Evolutionary conservation across 2,329 filamentous ascomycete genomes (phyloP).

Genomic region (Alternaria postmessia): DNA sequence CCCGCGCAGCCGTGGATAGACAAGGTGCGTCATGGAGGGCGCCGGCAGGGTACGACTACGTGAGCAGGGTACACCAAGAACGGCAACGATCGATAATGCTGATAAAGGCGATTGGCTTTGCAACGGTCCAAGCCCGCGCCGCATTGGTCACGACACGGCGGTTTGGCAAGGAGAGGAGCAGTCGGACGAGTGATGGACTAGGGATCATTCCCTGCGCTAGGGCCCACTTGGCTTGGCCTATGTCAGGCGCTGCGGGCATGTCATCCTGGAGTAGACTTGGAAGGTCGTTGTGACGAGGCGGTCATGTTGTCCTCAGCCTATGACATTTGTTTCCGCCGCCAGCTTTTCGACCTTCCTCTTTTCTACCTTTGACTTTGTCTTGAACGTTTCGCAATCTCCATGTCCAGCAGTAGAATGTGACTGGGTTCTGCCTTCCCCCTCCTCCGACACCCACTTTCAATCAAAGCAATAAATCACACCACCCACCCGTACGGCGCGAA

Average conservation of each 20-base stretch:
- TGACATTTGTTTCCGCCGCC: no score
- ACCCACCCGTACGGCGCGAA: background rate
- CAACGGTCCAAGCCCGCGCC: constrained; percentile 21
- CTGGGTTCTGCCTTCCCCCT: no score
- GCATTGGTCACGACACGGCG: constrained; percentile 26
- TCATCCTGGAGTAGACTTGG: background rate
- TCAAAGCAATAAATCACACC: background rate
- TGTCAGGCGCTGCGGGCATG: background rate
- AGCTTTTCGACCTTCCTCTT: no score
- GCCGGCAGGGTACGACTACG: constrained; percentile 4
- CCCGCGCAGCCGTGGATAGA: constrained; percentile 2
- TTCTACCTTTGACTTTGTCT: no score
- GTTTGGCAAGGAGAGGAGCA: background rate
- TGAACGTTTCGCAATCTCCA: no score
- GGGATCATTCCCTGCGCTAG: background rate
- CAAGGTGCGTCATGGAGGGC: constrained; percentile 41
- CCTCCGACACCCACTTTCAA: background rate
- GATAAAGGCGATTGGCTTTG: constrained; percentile 28
- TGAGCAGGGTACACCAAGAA: background rate
- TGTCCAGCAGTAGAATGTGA: no score
- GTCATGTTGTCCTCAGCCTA: background rate
- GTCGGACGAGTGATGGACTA: constrained; percentile 7
- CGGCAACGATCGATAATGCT: constrained; percentile 39
- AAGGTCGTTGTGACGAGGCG: background rate
- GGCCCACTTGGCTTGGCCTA: no score